These are phyloP conservation scores for Stephanodiscus minutulus DNA, from an alignment of 108 stramenopile species.

Conservation along the genomic window DNA sequence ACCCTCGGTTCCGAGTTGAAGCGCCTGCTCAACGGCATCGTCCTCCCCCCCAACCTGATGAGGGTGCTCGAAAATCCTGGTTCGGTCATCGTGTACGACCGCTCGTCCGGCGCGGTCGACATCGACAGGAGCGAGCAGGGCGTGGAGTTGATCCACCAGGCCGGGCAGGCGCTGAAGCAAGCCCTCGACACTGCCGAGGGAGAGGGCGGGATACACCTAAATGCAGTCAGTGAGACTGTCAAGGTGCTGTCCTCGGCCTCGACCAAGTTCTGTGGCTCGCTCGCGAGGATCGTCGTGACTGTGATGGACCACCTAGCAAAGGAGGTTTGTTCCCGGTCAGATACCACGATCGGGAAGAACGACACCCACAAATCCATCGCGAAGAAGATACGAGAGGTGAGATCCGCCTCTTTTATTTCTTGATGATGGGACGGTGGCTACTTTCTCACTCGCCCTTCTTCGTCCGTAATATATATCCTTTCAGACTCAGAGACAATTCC, in stretches of 20 bases:
- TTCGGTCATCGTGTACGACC: conserved; percentile 68
- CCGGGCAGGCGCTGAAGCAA: conserved; percentile 77
- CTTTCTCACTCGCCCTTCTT: background rate
- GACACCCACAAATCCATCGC: conserved; percentile 84
- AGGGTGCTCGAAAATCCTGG: conserved; percentile 77
- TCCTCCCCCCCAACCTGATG: conserved; percentile 63
- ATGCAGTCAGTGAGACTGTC: conserved; percentile 77
- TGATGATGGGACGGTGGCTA: background rate
- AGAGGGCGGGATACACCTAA: conserved; percentile 84
- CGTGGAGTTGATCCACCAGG: conserved; percentile 75
- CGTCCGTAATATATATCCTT: background rate
- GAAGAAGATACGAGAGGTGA: conserved; percentile 80
- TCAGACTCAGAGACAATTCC: conserved; percentile 80
- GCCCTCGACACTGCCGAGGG: conserved; percentile 77
- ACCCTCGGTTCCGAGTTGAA: conserved; percentile 73
- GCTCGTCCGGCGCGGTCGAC: conserved; percentile 65
- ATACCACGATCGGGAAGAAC: conserved; percentile 72
- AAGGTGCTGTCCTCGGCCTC: conserved; percentile 59
- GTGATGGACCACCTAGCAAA: conserved; percentile 87
- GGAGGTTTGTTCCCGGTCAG: conserved; percentile 56
- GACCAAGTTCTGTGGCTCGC: conserved; percentile 72
- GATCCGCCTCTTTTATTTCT: conserved; percentile 10
- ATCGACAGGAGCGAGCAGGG: conserved; percentile 77
- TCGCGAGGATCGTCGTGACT: conserved; percentile 84
- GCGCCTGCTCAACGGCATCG: conserved; percentile 72